Evolutionary conservation across 2,329 filamentous ascomycete genomes (phyloP).

Genomic region (Aspergillus neotritici): DNA sequence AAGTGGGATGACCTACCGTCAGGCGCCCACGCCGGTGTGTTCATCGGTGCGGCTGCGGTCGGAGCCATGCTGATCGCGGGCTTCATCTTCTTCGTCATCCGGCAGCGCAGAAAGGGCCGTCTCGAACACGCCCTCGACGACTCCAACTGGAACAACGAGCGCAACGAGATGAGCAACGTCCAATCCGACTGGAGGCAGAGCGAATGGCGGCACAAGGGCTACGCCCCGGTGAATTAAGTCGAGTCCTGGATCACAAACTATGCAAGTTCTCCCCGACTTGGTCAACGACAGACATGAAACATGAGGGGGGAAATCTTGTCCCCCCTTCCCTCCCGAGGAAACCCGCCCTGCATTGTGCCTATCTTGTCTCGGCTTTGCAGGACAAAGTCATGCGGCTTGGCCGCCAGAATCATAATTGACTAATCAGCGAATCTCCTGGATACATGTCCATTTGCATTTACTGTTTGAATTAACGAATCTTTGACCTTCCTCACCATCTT

Average conservation of each 20-base stretch:
- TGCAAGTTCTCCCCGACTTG: too few relatives aligned
- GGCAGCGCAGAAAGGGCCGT: slow-evolving; percentile 46
- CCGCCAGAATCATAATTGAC: too few relatives aligned
- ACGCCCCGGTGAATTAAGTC: slow-evolving; percentile 21
- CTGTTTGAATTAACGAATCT: too few relatives aligned
- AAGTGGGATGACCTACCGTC: slow-evolving; percentile 42
- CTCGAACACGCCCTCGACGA: slow-evolving; percentile 46
- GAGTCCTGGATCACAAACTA: background rate
- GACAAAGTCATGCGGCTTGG: too few relatives aligned
- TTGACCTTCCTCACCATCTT: too few relatives aligned
- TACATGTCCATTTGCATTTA: too few relatives aligned
- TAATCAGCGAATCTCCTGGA: too few relatives aligned
- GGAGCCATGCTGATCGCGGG: slow-evolving; percentile 29
- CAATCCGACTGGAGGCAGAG: slow-evolving; percentile 36
- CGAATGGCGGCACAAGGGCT: slow-evolving; percentile 28
- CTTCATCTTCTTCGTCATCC: slow-evolving; percentile 45
- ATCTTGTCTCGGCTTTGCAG: too few relatives aligned
- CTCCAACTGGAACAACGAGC: slow-evolving; percentile 39
- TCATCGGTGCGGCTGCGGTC: slow-evolving; percentile 33
- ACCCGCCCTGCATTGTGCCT: too few relatives aligned
- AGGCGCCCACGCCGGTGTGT: slow-evolving; percentile 47
- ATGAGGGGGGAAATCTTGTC: too few relatives aligned
- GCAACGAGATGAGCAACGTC: slow-evolving; percentile 35
- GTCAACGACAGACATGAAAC: too few relatives aligned
- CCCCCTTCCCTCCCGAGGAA: too few relatives aligned